Base-by-base conservation (phyloP, 495 filamentous ascomycete species). In the Daldinia childiae region DNA sequence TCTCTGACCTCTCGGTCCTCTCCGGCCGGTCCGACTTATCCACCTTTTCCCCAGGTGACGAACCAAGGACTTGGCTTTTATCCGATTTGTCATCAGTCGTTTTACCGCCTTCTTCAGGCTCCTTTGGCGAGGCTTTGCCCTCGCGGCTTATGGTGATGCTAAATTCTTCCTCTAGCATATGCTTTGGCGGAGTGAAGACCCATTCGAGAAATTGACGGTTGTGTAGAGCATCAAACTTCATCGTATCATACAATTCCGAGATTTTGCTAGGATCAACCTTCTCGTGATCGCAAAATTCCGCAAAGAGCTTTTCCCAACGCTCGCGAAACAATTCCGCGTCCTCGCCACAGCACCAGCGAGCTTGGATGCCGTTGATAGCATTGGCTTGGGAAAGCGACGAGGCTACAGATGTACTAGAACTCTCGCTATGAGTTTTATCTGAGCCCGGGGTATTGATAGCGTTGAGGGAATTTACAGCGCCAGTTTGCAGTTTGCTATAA, bases 181-280 rank as follows among this genome's bases (percentile, higher is more conserved):
- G 88, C 77, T 80, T 86, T 75, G 87, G 86, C 2, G 95, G 96
- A 66, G 93, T 97, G 75, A 99, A 98, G 2, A 97, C 92, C 90
- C 95, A 97, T 79, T 99, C 96, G n/a, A 99, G 82, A 66, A 98
- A 98, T 65, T 92, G 92, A 4, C 96, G 89, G 77, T 99, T 99
- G 78, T 99, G 95, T 26, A 99, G 86, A 2, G 96, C 95, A 74
- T 99, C 95, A 72, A 98, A 99, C 77, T 99, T 99, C 94, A 98
- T 98, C 30, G 94, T 98, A 79, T 99, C 95, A 76, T 98, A 98
- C 2, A 99, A 83, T 81, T 99, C 95, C 7, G 93, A 97, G 38
- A 99, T 93, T 82, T 98, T 98, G 83, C 93, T 97, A 0, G 95
- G 95, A 77, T 99, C 95, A 9, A 98, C 92, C 82, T 98, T 99